A percentile compares a stretch with the other conserved stretches of the same genome.
phyloP scores from a whole-genome alignment of 805 yeast species.

The Candida palmyrensis region DNA sequence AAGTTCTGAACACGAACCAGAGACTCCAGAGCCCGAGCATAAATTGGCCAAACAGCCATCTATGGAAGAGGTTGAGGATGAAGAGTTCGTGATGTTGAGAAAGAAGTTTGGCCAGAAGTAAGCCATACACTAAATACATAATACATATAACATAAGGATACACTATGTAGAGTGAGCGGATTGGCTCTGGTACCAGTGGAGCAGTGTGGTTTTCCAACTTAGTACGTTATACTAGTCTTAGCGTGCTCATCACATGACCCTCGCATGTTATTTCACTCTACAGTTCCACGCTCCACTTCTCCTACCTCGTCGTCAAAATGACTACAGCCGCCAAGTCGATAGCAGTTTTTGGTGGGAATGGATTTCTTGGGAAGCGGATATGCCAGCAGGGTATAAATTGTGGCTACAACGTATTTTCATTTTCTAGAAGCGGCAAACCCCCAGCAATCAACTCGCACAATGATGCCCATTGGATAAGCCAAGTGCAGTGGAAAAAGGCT shows the following conservation, averaged over 20 bases:
- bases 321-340: slow-evolving; percentile 18
- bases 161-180: too few relatives aligned
- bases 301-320: slow-evolving; percentile 1
- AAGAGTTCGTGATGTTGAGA: slow-evolving; percentile 34
- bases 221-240: too few relatives aligned
- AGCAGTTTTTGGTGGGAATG: slow-evolving; percentile 84
- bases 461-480: slow-evolving; percentile 44
- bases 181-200: too few relatives aligned
- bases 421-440: slow-evolving; percentile 60
- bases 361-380: slow-evolving; percentile 66
- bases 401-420: slow-evolving; percentile 64
- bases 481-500: slow-evolving; percentile 64
- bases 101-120: slow-evolving; percentile 28
- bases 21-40: slow-evolving; percentile 3
- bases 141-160: too few relatives aligned
- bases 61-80: slow-evolving; percentile 29
- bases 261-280: too few relatives aligned
- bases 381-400: slow-evolving; percentile 60
- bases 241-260: too few relatives aligned
- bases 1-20: slow-evolving; percentile 11
- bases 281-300: too few relatives aligned
- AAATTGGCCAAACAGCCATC: slow-evolving; percentile 23
- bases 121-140: too few relatives aligned
- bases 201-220: too few relatives aligned
- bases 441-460: slow-evolving; percentile 21